A percentile compares a stretch with the other conserved stretches of the same genome.
Conservation (phyloP, 805 yeast genomes). For the Wickerhamiella cacticola region DNA sequence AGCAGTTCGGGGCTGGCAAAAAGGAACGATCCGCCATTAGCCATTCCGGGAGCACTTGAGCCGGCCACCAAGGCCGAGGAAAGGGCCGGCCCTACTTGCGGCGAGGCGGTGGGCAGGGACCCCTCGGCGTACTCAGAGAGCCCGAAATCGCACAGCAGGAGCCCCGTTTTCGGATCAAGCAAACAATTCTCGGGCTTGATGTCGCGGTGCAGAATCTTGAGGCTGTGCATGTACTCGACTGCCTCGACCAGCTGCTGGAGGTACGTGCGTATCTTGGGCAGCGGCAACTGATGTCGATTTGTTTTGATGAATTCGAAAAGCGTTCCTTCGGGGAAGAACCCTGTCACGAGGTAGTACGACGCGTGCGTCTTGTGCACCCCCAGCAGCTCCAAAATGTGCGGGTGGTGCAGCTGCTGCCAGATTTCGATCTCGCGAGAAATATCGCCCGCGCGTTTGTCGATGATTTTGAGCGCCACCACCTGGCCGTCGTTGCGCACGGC, state of each 20-base stretch:
- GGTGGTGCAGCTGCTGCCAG: slow-evolving; percentile 61
- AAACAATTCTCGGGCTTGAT: slow-evolving; percentile 71
- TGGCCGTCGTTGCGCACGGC: slow-evolving; percentile 8
- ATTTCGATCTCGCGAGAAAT: slow-evolving; percentile 60
- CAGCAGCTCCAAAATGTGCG: slow-evolving; percentile 49
- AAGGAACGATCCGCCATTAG: slow-evolving; percentile 60
- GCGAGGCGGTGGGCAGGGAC: neutral
- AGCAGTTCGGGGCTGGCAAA: slow-evolving; percentile 85
- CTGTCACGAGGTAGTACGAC: slow-evolving; percentile 62
- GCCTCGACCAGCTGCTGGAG: slow-evolving; percentile 47
- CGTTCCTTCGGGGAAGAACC: slow-evolving; percentile 62
- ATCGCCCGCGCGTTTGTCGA: slow-evolving; percentile 37
- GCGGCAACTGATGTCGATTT: slow-evolving; percentile 28
- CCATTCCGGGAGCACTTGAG: neutral
- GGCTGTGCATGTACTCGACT: slow-evolving; percentile 49
- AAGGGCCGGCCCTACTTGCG: slow-evolving; percentile 11
- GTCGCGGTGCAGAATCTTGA: slow-evolving; percentile 69
- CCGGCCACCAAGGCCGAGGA: slow-evolving; percentile 5
- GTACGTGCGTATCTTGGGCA: slow-evolving; percentile 47
- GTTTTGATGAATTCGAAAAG: slow-evolving; percentile 41
- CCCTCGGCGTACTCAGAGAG: slow-evolving; percentile 38
- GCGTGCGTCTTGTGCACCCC: slow-evolving; percentile 47
- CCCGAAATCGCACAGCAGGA: slow-evolving; percentile 80
- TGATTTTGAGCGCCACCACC: slow-evolving; percentile 46
- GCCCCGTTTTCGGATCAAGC: slow-evolving; percentile 34